phyloP scores from a whole-genome alignment of 2,329 filamentous ascomycete genomes.

The Colletotrichum sp. region DNA sequence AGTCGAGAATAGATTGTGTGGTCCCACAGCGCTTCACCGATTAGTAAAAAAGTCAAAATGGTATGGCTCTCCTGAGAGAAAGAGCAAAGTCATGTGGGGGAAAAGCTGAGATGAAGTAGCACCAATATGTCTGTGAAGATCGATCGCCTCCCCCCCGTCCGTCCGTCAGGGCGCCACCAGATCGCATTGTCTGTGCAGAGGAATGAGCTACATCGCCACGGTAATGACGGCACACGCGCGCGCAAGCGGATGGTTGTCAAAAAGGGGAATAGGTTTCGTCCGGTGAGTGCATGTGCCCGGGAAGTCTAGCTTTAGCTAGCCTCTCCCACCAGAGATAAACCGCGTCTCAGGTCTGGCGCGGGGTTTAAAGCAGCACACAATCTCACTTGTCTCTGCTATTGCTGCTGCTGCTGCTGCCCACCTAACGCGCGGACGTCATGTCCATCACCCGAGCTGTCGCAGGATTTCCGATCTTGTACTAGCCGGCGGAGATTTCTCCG shows the following conservation, averaged over 20 bases:
- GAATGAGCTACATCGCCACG: not conserved
- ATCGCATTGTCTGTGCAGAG: not conserved
- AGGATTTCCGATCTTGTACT: not conserved
- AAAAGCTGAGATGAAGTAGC: not conserved
- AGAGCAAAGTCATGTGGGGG: not conserved
- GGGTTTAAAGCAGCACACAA: not conserved
- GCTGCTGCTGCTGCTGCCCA: not conserved
- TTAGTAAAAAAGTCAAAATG: not conserved
- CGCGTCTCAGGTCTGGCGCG: not conserved
- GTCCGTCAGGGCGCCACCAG: not conserved
- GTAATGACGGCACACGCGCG: not conserved
- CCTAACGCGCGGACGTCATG: not conserved
- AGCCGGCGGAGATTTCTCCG: not conserved
- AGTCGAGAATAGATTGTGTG: not conserved
- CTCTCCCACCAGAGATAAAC: not conserved
- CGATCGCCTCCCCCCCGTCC: not conserved
- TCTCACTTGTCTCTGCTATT: not conserved
- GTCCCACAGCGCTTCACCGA: not conserved
- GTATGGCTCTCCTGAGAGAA: not conserved
- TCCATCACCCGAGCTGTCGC: not conserved
- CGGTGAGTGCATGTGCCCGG: not conserved
- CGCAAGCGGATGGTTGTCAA: not conserved
- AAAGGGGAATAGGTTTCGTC: not conserved
- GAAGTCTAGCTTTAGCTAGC: not conserved
- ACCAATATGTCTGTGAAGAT: not conserved